phyloP scores from a whole-genome alignment of 192 early-diverging fungal species.

The Oehlia diaphana region DNA sequence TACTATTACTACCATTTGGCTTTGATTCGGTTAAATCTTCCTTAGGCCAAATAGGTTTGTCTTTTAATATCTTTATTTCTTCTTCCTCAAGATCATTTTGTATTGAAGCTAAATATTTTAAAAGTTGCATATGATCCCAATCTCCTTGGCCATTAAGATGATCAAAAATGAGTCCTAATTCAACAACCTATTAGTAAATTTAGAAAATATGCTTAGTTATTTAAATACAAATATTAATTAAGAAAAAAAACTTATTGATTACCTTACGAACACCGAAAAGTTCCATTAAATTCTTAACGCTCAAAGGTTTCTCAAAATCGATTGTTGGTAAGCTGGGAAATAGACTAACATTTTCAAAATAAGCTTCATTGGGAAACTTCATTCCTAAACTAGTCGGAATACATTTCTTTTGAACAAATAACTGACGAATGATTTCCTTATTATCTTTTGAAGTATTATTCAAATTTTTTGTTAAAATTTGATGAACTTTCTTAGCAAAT shows the following conservation, averaged over 20 bases:
- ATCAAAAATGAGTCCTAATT: conserved; percentile 81
- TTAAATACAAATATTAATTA: not conserved
- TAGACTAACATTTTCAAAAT: conserved; percentile 77
- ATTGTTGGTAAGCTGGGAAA: conserved; percentile 83
- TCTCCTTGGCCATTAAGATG: conserved; percentile 67
- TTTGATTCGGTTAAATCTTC: conserved; percentile 42
- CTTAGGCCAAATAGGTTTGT: conserved; percentile 67
- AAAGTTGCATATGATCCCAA: conserved; percentile 81
- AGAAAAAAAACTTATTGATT: not conserved
- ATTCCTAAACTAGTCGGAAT: conserved; percentile 74
- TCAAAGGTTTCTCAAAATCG: conserved; percentile 43
- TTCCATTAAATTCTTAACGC: conserved; percentile 58
- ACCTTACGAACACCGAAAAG: conserved; percentile 79
- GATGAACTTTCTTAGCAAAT: conserved; percentile 71
- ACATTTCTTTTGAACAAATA: conserved; percentile 52
- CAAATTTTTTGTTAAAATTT: conserved; percentile 53
- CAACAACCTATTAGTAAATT: conserved; percentile 58
- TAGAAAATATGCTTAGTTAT: not conserved
- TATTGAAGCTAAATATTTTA: conserved; percentile 74
- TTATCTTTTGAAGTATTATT: conserved; percentile 33
- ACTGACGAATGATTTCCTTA: conserved; percentile 33
- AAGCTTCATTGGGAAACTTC: conserved; percentile 64
- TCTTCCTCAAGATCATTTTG: conserved; percentile 51
- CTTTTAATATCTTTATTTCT: conserved; percentile 62
- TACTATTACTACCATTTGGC: too few species aligned